Evolutionary conservation across 257 asterid species (phyloP).

Genomic region (Ilex asprella): DNA sequence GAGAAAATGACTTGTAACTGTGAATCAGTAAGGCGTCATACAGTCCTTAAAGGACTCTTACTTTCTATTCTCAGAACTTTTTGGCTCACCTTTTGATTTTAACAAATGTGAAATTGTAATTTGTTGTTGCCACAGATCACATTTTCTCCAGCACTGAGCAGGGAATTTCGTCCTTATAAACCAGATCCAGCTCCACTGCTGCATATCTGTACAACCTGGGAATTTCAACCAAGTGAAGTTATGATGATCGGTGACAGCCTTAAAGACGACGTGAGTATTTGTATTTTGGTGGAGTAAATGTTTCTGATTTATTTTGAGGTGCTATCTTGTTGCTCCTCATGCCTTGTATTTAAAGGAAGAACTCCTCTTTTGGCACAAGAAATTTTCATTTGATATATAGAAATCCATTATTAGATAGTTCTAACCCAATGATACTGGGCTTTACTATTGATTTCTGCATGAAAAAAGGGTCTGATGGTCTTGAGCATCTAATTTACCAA

Average conservation of each 20-base stretch:
- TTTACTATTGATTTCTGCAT: too few species aligned
- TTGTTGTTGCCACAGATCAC: slow-evolving; percentile 40
- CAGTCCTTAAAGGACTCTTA: too few species aligned
- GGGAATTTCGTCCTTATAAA: slow-evolving; percentile 88
- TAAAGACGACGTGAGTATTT: slow-evolving; percentile 73
- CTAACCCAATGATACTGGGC: too few species aligned
- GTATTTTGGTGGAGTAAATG: not conserved
- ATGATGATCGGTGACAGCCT: slow-evolving; percentile 97
- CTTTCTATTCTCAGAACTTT: too few species aligned
- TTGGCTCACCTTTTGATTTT: not conserved
- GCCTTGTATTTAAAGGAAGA: not conserved
- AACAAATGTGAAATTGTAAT: not conserved
- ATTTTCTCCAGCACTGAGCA: slow-evolving; percentile 86
- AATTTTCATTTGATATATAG: too few species aligned
- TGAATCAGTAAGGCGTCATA: too few species aligned
- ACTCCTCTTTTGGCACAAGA: too few species aligned
- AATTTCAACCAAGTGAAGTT: slow-evolving; percentile 65
- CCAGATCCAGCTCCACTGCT: slow-evolving; percentile 92
- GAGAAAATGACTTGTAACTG: too few species aligned
- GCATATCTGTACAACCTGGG: slow-evolving; percentile 80
- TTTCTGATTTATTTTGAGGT: not conserved
- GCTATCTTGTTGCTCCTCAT: not conserved
- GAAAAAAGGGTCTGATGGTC: too few species aligned
- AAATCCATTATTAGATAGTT: too few species aligned
- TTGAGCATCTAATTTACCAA: too few species aligned